These are phyloP conservation scores for Colletotrichum lindemuthianum DNA, from an alignment of 2,329 filamentous ascomycete species.

Conservation along the genomic window DNA sequence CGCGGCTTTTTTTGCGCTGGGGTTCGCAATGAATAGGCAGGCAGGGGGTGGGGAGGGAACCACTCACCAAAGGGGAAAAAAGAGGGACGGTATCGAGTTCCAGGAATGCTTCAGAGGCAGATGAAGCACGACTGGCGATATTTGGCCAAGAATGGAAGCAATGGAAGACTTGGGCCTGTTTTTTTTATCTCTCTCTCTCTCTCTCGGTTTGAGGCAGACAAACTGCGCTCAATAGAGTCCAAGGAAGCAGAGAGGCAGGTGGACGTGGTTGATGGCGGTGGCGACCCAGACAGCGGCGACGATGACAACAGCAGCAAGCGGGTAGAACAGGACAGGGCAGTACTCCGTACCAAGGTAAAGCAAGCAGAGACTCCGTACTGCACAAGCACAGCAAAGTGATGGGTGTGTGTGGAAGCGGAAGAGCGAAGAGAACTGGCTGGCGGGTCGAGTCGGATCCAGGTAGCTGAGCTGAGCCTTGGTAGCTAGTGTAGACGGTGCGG, in stretches of 20 bases:
- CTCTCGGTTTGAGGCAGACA: neutral
- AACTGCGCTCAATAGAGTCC: no score
- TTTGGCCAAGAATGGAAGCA: neutral
- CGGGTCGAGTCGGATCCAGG: slow-evolving; percentile 29
- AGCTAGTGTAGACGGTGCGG: slow-evolving; percentile 23
- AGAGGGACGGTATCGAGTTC: slow-evolving; percentile 29
- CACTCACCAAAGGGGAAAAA: slow-evolving; percentile 36
- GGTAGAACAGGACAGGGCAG: neutral
- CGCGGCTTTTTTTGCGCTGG: slow-evolving; percentile 37
- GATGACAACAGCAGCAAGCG: slow-evolving; percentile 14
- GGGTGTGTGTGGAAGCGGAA: slow-evolving; percentile 24
- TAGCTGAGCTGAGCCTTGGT: neutral
- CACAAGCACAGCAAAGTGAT: neutral
- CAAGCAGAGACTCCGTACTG: no score
- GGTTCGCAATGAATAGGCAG: slow-evolving; percentile 30
- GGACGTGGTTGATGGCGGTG: slow-evolving; percentile 7
- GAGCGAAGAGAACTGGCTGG: slow-evolving; percentile 27
- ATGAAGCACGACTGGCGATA: neutral
- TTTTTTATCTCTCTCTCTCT: no score
- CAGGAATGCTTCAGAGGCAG: slow-evolving; percentile 15
- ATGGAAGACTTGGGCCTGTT: neutral
- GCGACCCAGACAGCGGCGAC: slow-evolving; percentile 7
- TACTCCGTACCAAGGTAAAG: no score
- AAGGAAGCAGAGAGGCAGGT: neutral
- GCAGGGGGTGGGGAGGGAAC: slow-evolving; percentile 8